These are phyloP conservation scores for Diplodia mutila DNA, from an alignment of 2,329 filamentous ascomycete genomes.

Conservation along the genomic window DNA sequence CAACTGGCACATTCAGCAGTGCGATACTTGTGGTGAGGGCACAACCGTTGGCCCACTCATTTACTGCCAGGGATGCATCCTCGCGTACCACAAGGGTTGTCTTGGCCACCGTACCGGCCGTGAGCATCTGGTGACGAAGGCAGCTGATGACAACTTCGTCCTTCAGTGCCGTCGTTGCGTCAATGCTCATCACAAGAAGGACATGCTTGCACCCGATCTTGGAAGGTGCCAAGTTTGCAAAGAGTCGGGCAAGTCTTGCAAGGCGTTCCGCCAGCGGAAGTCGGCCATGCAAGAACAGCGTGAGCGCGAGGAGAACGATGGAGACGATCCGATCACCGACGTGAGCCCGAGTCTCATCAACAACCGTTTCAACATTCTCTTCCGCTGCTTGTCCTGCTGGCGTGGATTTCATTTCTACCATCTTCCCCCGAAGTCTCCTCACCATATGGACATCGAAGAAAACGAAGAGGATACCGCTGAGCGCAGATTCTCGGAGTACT, in stretches of 20 bases:
- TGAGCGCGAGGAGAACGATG: constrained; percentile 75
- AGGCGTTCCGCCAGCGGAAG: constrained; percentile 72
- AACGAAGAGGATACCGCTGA: constrained; percentile 57
- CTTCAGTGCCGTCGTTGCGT: constrained; percentile 90
- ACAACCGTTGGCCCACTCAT: constrained; percentile 71
- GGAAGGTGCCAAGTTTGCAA: constrained; percentile 74
- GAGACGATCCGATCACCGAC: constrained; percentile 72
- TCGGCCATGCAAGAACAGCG: constrained; percentile 82
- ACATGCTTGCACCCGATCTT: constrained; percentile 69
- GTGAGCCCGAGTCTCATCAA: constrained; percentile 70
- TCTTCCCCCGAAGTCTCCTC: constrained; percentile 60
- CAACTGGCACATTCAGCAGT: constrained; percentile 68
- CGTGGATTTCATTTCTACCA: constrained; percentile 85
- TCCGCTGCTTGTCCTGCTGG: constrained; percentile 78
- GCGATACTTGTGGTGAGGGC: constrained; percentile 70
- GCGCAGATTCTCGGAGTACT: constrained; percentile 73
- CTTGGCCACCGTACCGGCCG: constrained; percentile 72
- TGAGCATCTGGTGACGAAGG: constrained; percentile 89
- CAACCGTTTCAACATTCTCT: constrained; percentile 75
- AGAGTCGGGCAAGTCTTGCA: constrained; percentile 68
- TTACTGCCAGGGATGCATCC: constrained; percentile 87
- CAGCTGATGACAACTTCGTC: constrained; percentile 76
- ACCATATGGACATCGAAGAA: constrained; percentile 49
- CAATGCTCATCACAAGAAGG: constrained; percentile 68
- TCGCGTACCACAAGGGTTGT: constrained; percentile 81